Percentiles rank a stretch among this genome's conserved stretches.
These are phyloP conservation scores for Cryptosporidium viatorum DNA, from an alignment of 169 alveolate genomes.

Conservation along the genomic window DNA sequence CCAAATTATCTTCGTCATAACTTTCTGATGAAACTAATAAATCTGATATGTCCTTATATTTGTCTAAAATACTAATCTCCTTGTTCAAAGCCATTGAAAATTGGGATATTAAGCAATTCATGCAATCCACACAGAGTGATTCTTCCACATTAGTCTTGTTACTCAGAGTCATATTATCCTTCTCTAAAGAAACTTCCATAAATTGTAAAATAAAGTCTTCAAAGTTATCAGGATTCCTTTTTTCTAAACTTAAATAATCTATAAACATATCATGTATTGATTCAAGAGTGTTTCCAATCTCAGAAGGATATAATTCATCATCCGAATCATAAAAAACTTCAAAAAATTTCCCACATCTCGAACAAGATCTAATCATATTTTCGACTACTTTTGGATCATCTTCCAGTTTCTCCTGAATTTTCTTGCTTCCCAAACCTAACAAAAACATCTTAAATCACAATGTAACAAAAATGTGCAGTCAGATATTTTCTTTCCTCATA, in stretches of 20 bases:
- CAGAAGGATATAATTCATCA: neutral
- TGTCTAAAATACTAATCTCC: neutral
- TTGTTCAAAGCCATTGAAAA: slow-evolving; percentile 15
- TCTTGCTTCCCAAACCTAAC: slow-evolving; percentile 1
- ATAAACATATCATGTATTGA: neutral
- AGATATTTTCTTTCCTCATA: neutral
- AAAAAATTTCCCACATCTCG: slow-evolving; percentile 26
- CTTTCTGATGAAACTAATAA: neutral
- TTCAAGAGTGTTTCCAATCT: neutral
- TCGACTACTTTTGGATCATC: neutral
- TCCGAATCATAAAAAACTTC: neutral
- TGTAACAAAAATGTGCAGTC: neutral
- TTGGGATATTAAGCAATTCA: slow-evolving; percentile 11
- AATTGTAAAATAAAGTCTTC: slow-evolving; percentile 59
- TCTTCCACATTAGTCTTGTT: slow-evolving; percentile 14
- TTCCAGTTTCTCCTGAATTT: neutral
- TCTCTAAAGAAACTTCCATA: slow-evolving; percentile 54
- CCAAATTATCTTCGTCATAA: too few relatives aligned
- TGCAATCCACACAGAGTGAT: slow-evolving; percentile 44
- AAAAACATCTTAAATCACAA: neutral
- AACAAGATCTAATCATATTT: slow-evolving; percentile 34
- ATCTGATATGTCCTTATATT: neutral
- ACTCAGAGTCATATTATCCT: neutral
- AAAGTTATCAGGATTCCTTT: slow-evolving; percentile 15
- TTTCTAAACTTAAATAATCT: slow-evolving; percentile 1